A percentile compares a stretch with the other conserved stretches of the same genome.
Evolutionary conservation across 441 rosid species (phyloP).

Genomic region (Daphne laureola): DNA sequence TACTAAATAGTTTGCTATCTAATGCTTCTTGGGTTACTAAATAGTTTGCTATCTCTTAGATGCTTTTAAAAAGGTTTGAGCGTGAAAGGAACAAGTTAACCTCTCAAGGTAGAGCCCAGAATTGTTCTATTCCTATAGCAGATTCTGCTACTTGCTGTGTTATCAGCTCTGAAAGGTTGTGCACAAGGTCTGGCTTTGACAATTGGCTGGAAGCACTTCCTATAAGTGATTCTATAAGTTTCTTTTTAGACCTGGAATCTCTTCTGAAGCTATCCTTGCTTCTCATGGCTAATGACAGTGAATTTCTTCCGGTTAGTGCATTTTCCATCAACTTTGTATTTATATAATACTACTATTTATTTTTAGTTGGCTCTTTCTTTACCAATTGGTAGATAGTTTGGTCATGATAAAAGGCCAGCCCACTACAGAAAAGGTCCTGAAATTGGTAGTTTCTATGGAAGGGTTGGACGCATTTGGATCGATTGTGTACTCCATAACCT

Average conservation of each 20-base stretch:
- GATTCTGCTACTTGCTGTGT: slow-evolving; percentile 46
- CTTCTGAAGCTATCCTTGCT: slow-evolving; percentile 51
- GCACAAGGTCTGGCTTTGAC: slow-evolving; percentile 37
- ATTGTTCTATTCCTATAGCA: slow-evolving; percentile 22
- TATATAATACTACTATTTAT: neutral
- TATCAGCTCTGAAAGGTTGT: slow-evolving; percentile 47
- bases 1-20: slow-evolving; percentile 8
- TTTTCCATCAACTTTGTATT: neutral
- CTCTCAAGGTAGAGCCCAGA: slow-evolving; percentile 21
- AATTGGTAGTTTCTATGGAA: no score
- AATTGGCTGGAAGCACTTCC: slow-evolving; percentile 54
- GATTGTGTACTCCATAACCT: no score
- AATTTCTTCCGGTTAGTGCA: slow-evolving; percentile 38
- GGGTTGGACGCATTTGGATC: no score
- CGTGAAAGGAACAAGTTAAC: slow-evolving; percentile 49
- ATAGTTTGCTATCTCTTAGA: slow-evolving; percentile 46
- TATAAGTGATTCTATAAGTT: slow-evolving; percentile 55
- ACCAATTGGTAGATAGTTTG: neutral
- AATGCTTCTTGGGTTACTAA: slow-evolving; percentile 13
- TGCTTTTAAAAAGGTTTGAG: slow-evolving; percentile 54
- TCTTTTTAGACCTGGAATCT: slow-evolving; percentile 62
- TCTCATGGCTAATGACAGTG: slow-evolving; percentile 30
- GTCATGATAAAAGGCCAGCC: no score
- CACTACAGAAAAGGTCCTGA: no score
- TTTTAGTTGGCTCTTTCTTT: neutral